Evolutionary conservation across 2,329 filamentous ascomycete genomes (phyloP).

Genomic region (Allantophomopsis cytisporea): DNA sequence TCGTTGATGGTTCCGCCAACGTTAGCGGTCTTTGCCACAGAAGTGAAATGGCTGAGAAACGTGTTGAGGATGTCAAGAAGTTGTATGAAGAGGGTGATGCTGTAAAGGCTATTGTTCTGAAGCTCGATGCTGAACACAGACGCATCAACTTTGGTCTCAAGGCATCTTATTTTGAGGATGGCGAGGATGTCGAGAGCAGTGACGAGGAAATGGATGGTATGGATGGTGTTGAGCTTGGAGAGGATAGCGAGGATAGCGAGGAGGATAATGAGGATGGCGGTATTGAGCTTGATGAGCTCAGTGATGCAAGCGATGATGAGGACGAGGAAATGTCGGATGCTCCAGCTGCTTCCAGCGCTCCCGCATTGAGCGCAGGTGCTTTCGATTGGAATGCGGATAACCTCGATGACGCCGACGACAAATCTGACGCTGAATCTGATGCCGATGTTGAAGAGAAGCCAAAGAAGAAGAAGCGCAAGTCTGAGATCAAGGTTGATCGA

Average conservation of each 20-base stretch:
- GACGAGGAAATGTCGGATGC: conserved; percentile 19
- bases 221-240: conserved; percentile 16
- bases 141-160: conserved; percentile 86
- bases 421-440: conserved; percentile 30
- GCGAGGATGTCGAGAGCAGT: conserved; percentile 18
- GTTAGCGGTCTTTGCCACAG: conserved; percentile 89
- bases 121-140: conserved; percentile 60
- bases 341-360: conserved; percentile 14
- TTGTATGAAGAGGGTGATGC: conserved; percentile 80
- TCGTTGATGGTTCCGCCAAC: conserved; percentile 75
- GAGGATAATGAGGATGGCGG: conserved; percentile 25
- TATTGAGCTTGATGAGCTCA: conserved; percentile 18
- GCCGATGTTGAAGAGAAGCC: conserved; percentile 22
- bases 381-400: conserved; percentile 79
- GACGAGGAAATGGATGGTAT: conserved; percentile 26
- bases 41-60: conserved; percentile 78
- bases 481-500: conserved; percentile 70
- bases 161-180: conserved; percentile 71
- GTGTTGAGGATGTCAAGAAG: conserved; percentile 72
- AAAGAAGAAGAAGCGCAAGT: conserved; percentile 63
- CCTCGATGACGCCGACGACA: conserved; percentile 34
- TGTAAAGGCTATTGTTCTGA: conserved; percentile 86
- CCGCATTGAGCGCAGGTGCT: conserved; percentile 56
- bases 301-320: conserved; percentile 14
- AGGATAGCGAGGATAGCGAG: conserved; percentile 20